Evolutionary conservation across 2,329 filamentous ascomycete species (phyloP), one percentile per base, ranked within the genome.

Genomic region (Arachnomyces sp.): DNA sequence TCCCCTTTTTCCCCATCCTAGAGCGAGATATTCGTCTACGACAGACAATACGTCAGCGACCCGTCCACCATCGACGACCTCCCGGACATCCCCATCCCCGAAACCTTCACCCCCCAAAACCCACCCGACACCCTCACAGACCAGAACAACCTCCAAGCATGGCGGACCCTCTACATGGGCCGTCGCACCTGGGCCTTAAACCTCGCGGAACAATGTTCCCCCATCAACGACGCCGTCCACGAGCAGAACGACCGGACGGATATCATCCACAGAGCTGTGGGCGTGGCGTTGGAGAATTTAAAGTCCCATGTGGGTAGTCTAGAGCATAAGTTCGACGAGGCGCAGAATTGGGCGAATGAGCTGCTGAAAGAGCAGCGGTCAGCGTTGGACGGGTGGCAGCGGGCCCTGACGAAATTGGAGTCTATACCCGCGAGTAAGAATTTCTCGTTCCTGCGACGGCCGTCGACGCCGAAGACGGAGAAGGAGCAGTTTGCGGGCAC

Each of bases 1-100:
- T 29, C 34, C 33, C 13, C 34, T 16, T 14, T 31, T 36, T 25
- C 32, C 34, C 25, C 16, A n/a, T 17, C 28, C 39, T 51, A 93
- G 82, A 84, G 79, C 50, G 88, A 96, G 60, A 80, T 98, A 42
- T 96, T 84, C 59, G 78, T 96, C 38, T 98, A 94, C 64, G 88
- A 95, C 63, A 83, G 88, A 46, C 79, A 81, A 50, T 78, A 82
- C 53, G 79, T 82, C 37, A 63, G 58, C 44, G 59, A 66, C 33
- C 50, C 58, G 13, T 52, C 53, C 42, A 66, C 58, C 57, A 68
- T 54, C 44, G 73, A n/a, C n/a, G n/a, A 81, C 48, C 63, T 77
- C 46, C 56, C 67, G 55, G 54, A 59, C 37, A 65, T 72, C 36
- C 68, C 74, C 38, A 49, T 82, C 64, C 70, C 73, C 5, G 68